Evolutionary conservation across 345 rosid genomes (phyloP), one percentile per base, ranked within the genome.

Genomic region (Linum lewisii): DNA sequence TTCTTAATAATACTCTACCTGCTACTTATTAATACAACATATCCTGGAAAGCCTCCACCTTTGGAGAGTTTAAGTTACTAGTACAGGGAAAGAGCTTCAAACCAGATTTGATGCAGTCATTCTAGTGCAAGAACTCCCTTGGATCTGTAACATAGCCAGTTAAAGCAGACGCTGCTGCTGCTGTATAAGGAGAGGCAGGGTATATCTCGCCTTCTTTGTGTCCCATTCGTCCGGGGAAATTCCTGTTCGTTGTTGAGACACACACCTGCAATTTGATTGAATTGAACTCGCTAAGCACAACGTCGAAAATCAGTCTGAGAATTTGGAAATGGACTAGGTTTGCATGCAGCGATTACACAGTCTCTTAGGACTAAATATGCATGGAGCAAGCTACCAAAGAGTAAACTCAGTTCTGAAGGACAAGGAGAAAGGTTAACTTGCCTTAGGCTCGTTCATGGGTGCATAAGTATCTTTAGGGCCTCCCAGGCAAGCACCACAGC

Each of bases 141-240:
- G 99, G 99, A 74, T 90, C 99, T n/a, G 92, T 84, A 58, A 93
- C 97, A 65, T 66, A 75, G 42, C 99, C 99, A 0, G 95, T 93
- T 76, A 93, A 71, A 47, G 97, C 99, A 15, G 99, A 89, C 15
- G 99, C 97, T 16, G 99, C 99, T 16, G 99, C 99, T 4, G 99
- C 97, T 0, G 97, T 93, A 69, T 73, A 90, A 0, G 97, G 97
- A 13, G 99, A 93, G 23, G 96, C 99, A 21, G 90, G 83, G 75
- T 93, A 90, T 49, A 93, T 85, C 76, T 90, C 90, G 22, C 99
- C 99, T 85, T 93, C 99, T 77, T 69, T 93, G 83, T 93, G 97
- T 32, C 99, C 99, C 99, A 93, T 93, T 59, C 97, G 78, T 14
- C 99, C 99, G 0, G 99, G 99, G 83, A 93, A 93, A 79, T 93